Base-by-base conservation (phyloP, 2,329 filamentous ascomycete genomes). In the Drechslera avenae region DNA sequence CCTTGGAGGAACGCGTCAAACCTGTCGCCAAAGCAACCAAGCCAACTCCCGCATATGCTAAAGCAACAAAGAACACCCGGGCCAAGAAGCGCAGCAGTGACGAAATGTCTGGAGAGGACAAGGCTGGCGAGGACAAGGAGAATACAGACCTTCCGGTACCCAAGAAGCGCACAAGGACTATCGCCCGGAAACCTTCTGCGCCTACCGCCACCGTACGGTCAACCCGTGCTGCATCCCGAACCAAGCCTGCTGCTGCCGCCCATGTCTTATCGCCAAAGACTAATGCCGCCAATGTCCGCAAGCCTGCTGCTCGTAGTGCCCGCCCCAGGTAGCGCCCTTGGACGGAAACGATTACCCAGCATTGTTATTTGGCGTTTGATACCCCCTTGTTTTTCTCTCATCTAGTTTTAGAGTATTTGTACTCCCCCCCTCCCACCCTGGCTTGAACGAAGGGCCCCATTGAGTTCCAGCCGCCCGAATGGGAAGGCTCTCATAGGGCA, bases 91-190 rank as follows among this genome's bases (percentile, higher is more conserved):
- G 65, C 37, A 52, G 52, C 43, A 67, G 63, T 48, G 62, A 67
- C 32, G 66, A 70, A 30, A 46, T 62, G 26, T 57, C 63, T 7
- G 54, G 63, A 46, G 62, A 67, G 28, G 66, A 70, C 23, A 46
- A 62, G 30, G 56, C 63, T 7, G 54, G 57, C 9, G 60, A 67
- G 17, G 60, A 68, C 54, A 71, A 71, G 56, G 66, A 71, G 43
- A 70, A 70, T 19, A 50, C 62, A 36, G 54, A 61, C 12, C 54
- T 62, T 3, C 62, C 52, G 14, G 54, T 60, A 2, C 52, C 60
- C 28, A 66, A 64, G 48, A 66, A 66, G 39, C 58, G 63, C 23
- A 50, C 42, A 8, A 56, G 58, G 16, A 47, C 50, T 8, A 46
- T 54, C 4, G 39, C 47, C 1, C 18, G 39, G 17, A 66, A 63